Percentiles rank a stretch among this genome's conserved stretches.
Conservation (phyloP, 345 rosid genomes). For the Euphorbia peplus region DNA sequence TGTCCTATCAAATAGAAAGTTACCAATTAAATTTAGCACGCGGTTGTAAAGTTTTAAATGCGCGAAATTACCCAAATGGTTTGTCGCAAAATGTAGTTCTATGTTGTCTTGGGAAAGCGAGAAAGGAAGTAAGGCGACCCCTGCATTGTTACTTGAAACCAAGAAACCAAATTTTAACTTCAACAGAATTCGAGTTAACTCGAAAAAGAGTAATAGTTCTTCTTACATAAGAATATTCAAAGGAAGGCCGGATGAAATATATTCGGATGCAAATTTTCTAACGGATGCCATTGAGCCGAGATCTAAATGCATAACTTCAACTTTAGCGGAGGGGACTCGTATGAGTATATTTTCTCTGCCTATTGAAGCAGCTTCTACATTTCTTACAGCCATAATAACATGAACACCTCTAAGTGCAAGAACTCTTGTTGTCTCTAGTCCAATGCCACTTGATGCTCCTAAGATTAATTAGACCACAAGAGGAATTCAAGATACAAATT, state of each 20-base stretch:
- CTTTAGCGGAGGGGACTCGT: slow-evolving; percentile 19
- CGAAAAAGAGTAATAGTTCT: neutral
- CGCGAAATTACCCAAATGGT: slow-evolving; percentile 24
- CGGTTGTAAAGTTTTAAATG: neutral
- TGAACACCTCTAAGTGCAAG: slow-evolving; percentile 31
- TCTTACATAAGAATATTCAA: slow-evolving; percentile 45
- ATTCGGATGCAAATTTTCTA: slow-evolving; percentile 34
- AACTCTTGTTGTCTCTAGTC: too few relatives aligned
- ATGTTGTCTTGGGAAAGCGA: slow-evolving; percentile 34
- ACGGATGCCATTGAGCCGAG: slow-evolving; percentile 42
- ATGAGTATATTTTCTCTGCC: slow-evolving; percentile 34
- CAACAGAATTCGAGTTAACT: neutral
- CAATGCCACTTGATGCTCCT: too few relatives aligned
- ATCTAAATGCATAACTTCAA: slow-evolving; percentile 40
- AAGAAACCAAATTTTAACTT: neutral
- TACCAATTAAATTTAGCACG: too few relatives aligned
- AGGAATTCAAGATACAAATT: neutral
- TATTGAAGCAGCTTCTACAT: slow-evolving; percentile 28
- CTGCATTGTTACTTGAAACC: slow-evolving; percentile 35
- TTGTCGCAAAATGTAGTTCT: slow-evolving; percentile 31
- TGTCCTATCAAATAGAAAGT: too few relatives aligned
- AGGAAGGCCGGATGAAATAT: slow-evolving; percentile 30
- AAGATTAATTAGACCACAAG: too few relatives aligned
- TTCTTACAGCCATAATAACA: slow-evolving; percentile 34
- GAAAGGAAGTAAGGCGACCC: slow-evolving; percentile 31